Evolutionary conservation across 305 asterid genomes (phyloP).

Genomic region (Fraxinus angustifolia): DNA sequence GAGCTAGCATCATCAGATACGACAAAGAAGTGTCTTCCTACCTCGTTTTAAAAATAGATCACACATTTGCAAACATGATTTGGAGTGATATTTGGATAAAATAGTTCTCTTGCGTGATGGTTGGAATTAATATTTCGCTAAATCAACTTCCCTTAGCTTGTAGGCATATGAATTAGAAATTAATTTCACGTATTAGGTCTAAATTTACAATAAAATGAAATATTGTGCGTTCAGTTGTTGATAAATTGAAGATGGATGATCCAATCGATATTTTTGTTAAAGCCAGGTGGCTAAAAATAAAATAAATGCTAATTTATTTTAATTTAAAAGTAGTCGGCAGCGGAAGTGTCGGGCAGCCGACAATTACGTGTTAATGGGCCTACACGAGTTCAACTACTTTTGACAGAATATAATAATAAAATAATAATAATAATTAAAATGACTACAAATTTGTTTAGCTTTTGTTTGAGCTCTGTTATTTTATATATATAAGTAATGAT

Average conservation of each 20-base stretch:
- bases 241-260: background rate
- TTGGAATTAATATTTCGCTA: background rate
- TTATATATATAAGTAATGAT: too few species aligned
- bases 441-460: too few species aligned
- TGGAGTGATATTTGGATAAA: background rate
- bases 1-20: background rate
- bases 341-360: background rate
- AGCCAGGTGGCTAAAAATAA: background rate
- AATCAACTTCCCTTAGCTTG: background rate
- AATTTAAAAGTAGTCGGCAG: background rate
- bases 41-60: background rate
- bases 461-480: too few species aligned
- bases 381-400: background rate
- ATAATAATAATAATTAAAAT: too few species aligned
- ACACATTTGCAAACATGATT: background rate
- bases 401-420: background rate
- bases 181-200: background rate
- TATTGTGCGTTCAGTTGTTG: background rate
- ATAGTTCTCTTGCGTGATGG: background rate
- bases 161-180: background rate
- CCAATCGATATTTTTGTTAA: background rate
- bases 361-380: background rate
- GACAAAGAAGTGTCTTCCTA: too few species aligned
- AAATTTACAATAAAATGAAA: background rate
- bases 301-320: background rate